Evolutionary conservation across 176 grass and related monocot genomes (phyloP).

Genomic region (Calamus simplicifolius): DNA sequence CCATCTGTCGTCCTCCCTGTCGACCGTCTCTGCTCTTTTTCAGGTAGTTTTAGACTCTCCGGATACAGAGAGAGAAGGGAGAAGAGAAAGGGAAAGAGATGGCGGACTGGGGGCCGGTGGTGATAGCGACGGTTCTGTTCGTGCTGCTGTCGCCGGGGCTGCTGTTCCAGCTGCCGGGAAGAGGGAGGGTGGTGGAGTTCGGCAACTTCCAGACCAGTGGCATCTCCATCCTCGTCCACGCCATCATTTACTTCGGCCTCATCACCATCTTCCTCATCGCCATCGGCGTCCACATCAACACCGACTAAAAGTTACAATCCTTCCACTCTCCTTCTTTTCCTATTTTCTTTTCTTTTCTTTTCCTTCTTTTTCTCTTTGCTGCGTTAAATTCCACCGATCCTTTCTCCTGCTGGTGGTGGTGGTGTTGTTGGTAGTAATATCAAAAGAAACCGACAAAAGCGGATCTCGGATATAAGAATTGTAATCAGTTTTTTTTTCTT

Average conservation of each 20-base stretch:
- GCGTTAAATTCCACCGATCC: too few species aligned
- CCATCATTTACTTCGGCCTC: slow-evolving; percentile 56
- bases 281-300: slow-evolving; percentile 54
- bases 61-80: neutral
- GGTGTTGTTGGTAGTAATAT: too few species aligned
- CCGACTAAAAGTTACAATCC: neutral
- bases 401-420: too few species aligned
- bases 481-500: too few species aligned
- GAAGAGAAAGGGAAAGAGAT: neutral
- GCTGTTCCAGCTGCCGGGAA: slow-evolving; percentile 52
- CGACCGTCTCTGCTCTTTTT: too few species aligned
- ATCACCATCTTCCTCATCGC: slow-evolving; percentile 66
- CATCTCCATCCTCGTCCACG: slow-evolving; percentile 54
- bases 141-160: slow-evolving; percentile 60
- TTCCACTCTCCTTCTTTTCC: too few species aligned
- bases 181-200: slow-evolving; percentile 46
- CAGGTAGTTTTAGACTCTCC: too few species aligned
- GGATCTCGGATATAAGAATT: too few species aligned
- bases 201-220: slow-evolving; percentile 64
- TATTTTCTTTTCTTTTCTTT: too few species aligned
- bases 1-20: too few species aligned
- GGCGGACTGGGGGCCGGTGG: slow-evolving; percentile 67
- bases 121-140: slow-evolving; percentile 61
- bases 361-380: too few species aligned
- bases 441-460: too few species aligned